Base-by-base conservation (phyloP, 2,329 filamentous ascomycete species). In the Colletotrichum eleusines region DNA sequence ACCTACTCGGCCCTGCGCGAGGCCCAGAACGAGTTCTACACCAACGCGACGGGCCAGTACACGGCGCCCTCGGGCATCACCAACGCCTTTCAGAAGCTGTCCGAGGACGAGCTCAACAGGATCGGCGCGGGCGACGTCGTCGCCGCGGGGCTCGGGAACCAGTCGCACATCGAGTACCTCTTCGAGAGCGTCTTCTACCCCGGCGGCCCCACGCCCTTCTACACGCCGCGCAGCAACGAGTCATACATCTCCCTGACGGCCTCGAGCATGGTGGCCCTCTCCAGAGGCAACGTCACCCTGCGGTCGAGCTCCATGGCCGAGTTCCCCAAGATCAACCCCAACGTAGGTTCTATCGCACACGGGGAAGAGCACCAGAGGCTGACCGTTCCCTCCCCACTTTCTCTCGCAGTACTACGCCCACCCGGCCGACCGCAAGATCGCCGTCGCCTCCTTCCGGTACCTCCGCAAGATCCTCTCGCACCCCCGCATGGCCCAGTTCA, bases 381-480 rank as follows among this genome's bases (percentile, higher is more conserved):
- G 70, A 77, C n/a, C 75, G 71, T 12, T 3, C 18, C 9, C 8
- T 16, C 38, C 38, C 38, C 11, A 14, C 5, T n/a, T n/a, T n/a
- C 16, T n/a, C 18, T 6, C 42, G 18, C 31, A 77, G 76, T 77
- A 77, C 72, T 76, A 76, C 59, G 74, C 69, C 44, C 65, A 76
- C 62, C 48, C 67, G 0, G 69, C 77, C 26, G 80, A 81, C 60
- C 74, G 79, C 16, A 75, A 75, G 9, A 76, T 80, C 35, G 78
- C 78, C 6, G 72, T 79, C 57, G 74, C 78, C 11, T 78, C 76
- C 18, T 79, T 81, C 74, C 76, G 74, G 23, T 80, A 80, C 65
- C 75, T 76, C 18, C 77, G 80, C 42, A 75, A 73, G 64, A 77
- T 77, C 64, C 73, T 77, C 44, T 73, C 74, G 16, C 75, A 77